These are phyloP conservation scores for Candida tetrigidarum DNA, from an alignment of 1,139 yeast genomes.

Conservation along the genomic window DNA sequence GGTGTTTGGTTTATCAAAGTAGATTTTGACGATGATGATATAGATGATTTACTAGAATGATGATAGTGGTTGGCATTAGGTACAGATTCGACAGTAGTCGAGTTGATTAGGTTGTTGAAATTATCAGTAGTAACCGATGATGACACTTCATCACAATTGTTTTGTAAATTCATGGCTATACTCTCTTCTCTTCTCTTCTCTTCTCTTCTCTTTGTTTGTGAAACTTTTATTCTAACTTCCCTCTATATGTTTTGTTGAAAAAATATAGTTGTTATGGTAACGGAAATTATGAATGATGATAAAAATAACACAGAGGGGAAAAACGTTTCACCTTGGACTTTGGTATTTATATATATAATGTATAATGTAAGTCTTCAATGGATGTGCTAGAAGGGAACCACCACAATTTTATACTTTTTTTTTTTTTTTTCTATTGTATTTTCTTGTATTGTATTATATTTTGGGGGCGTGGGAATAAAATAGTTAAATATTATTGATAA, in stretches of 20 bases:
- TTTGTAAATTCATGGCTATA: conserved; percentile 23
- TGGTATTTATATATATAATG: background rate
- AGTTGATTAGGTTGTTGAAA: conserved; percentile 12
- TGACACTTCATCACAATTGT: conserved; percentile 19
- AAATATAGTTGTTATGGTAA: conserved; percentile 4
- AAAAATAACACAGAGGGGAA: background rate
- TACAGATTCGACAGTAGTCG: conserved; percentile 8
- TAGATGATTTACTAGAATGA: background rate
- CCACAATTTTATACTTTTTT: too few relatives aligned
- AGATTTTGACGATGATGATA: conserved; percentile 8
- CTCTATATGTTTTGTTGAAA: conserved; percentile 4
- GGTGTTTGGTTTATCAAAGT: conserved; percentile 7
- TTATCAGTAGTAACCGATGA: conserved; percentile 12
- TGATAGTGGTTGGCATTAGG: conserved; percentile 3
- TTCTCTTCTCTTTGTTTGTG: too few relatives aligned
- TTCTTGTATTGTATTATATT: too few relatives aligned
- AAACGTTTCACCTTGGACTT: background rate
- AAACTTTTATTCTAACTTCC: too few relatives aligned
- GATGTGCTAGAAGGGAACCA: too few relatives aligned
- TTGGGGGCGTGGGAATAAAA: too few relatives aligned
- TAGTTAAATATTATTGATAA: background rate
- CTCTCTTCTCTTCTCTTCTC: background rate
- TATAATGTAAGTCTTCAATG: too few relatives aligned
- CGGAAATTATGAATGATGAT: conserved; percentile 1
- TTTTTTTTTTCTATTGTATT: too few relatives aligned